Base-by-base conservation (phyloP, 2,329 filamentous ascomycete genomes). In the Salinomyces thailandicus region DNA sequence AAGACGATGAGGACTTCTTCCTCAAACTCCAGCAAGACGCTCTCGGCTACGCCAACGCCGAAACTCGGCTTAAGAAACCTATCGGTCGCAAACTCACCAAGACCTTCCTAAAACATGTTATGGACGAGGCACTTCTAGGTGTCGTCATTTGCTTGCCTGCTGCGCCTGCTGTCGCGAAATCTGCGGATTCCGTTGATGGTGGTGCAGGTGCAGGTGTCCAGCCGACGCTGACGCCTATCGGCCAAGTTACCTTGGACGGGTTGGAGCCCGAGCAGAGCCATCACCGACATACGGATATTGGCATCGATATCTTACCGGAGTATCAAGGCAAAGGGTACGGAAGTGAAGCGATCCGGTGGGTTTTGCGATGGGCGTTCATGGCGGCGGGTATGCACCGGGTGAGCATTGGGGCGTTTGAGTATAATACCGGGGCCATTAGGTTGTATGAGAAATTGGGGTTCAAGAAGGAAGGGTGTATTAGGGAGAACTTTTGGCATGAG, bases 401-500 rank as follows among this genome's bases (percentile, higher is more conserved):
- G 12, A 50, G 46, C 3, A 58, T 72, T 8, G 42, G 50, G 7
- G 60, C 62, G 0, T 59, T 64, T 20, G 58, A 50, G 15, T 72
- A 59, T 36, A 73, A 72, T 33, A 49, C 53, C 17, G 58, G 66
- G 0, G 68, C 64, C 0, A 33, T 54, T 12, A 50, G 58, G 13
- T 36, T 72, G 46, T 72, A 72, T 44, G 51, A 62, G 45, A 56
- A 55, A 29, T 38, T 71, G 9, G 68, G 69, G 0, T 71, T 72
- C 42, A 57, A 56, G 33, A 43, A 52, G 2, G 68, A 72, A 41
- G 67, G 68, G 0, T 49, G 59, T 3, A 53, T 46, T 33, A 54
- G 66, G 36, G 61, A 72, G 47, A 46, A 50, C 1, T 36, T 66
- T 11, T 71, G 60, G 53, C 52, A 59, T 42, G 55, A 68, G 34